Conservation (phyloP, 2,329 filamentous ascomycete species). For the Aureobasidium pullulans region DNA sequence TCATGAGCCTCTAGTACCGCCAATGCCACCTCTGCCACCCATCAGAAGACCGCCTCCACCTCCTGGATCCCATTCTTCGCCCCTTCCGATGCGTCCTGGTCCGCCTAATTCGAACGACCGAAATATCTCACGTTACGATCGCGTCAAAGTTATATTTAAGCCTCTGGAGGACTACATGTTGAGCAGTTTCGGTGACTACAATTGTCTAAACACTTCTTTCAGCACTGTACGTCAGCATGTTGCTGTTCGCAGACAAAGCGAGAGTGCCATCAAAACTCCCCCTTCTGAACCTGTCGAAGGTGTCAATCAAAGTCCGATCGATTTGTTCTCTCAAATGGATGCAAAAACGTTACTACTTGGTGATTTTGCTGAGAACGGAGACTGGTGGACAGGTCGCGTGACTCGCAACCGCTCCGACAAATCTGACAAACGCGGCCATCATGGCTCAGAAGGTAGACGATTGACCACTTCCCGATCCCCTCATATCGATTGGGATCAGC, state of each 20-base stretch:
- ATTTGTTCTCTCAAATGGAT: slow-evolving; percentile 56
- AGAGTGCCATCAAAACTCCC: slow-evolving; percentile 33
- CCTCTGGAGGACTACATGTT: slow-evolving; percentile 71
- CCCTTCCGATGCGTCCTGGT: not conserved
- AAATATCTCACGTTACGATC: slow-evolving; percentile 26
- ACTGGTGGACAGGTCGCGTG: slow-evolving; percentile 66
- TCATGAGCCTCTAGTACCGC: slow-evolving; percentile 14
- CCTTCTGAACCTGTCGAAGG: slow-evolving; percentile 27
- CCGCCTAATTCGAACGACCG: slow-evolving; percentile 20
- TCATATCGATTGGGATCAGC: slow-evolving; percentile 65
- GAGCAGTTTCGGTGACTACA: slow-evolving; percentile 58
- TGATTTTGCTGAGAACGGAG: slow-evolving; percentile 71
- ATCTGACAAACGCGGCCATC: slow-evolving; percentile 19
- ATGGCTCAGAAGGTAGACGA: slow-evolving; percentile 14
- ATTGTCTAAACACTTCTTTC: slow-evolving; percentile 73
- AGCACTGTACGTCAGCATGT: slow-evolving; percentile 41
- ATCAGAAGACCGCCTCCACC: slow-evolving; percentile 28
- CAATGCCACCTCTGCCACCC: slow-evolving; percentile 23
- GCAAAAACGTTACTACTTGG: slow-evolving; percentile 67
- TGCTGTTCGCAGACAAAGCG: slow-evolving; percentile 35
- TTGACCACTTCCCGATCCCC: slow-evolving; percentile 55
- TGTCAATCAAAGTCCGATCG: slow-evolving; percentile 27
- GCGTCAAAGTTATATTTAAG: slow-evolving; percentile 59
- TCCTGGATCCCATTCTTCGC: slow-evolving; percentile 18
- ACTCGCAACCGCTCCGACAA: slow-evolving; percentile 27